Percentiles rank a stretch among this genome's conserved stretches.
phyloP scores from a whole-genome alignment of 768 basidiomycete species.

The Mycena sanguinolenta region DNA sequence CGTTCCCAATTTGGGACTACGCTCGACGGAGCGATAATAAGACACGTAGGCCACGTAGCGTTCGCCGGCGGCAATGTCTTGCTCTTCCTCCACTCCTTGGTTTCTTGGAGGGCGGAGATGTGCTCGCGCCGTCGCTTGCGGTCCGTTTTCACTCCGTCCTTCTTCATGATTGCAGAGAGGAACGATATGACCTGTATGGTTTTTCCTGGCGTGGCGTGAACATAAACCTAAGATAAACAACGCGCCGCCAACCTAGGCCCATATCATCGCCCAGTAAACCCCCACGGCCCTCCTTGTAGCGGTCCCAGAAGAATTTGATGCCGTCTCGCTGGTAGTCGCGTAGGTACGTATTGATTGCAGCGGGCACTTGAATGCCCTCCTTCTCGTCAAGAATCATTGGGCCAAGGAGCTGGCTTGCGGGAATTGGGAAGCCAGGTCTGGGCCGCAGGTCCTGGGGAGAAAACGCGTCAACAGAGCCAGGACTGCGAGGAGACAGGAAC shows the following conservation, averaged over 20 bases:
- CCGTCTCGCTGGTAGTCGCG: conserved; percentile 94
- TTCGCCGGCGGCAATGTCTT: conserved; percentile 75
- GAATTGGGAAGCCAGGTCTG: conserved; percentile 68
- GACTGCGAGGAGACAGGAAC: not conserved
- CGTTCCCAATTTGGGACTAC: conserved; percentile 92
- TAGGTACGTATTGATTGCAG: conserved; percentile 85
- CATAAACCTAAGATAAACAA: not conserved
- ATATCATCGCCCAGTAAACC: conserved; percentile 96
- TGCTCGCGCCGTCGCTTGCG: conserved; percentile 73
- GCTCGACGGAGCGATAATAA: conserved; percentile 89
- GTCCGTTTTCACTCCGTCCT: conserved; percentile 76
- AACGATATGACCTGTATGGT: conserved; percentile 95
- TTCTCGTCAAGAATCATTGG: conserved; percentile 66
- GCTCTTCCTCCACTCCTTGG: conserved; percentile 62
- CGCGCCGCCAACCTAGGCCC: conserved; percentile 70
- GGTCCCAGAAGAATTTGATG: conserved; percentile 81
- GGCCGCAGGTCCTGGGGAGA: conserved; percentile 53
- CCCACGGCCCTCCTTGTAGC: conserved; percentile 77
- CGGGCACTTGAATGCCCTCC: conserved; percentile 67
- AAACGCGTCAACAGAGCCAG: not conserved
- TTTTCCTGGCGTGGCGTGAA: conserved; percentile 69
- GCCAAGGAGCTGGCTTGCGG: conserved; percentile 57
- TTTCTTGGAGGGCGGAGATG: conserved; percentile 77
- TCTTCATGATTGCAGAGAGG: conserved; percentile 92
- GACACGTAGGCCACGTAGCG: conserved; percentile 84